phyloP scores from a whole-genome alignment of 176 grass and related monocot genomes.

The Poa annua region DNA sequence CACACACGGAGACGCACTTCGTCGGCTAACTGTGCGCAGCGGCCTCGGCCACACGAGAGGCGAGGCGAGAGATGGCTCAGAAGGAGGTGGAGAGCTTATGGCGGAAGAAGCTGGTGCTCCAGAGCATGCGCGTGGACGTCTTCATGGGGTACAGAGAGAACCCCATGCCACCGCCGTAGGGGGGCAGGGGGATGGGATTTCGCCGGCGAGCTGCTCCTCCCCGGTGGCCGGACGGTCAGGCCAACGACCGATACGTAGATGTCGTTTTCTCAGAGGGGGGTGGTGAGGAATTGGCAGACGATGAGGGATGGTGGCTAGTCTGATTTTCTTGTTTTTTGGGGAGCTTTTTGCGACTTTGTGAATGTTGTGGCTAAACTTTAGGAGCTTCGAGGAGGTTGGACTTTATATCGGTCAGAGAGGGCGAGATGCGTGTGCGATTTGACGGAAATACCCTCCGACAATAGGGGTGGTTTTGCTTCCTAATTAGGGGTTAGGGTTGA shows the following conservation, averaged over 20 bases:
- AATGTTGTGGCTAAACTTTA: slow-evolving; percentile 38
- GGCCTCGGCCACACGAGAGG: slow-evolving; percentile 37
- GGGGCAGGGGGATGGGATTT: background rate
- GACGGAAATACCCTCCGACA: slow-evolving; percentile 34
- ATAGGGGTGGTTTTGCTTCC: background rate
- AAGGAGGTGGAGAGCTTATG: slow-evolving; percentile 65
- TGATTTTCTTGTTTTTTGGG: background rate
- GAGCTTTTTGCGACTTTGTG: slow-evolving; percentile 1
- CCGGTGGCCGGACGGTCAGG: slow-evolving; percentile 46
- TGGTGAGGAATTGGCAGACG: background rate
- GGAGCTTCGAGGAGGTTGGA: background rate
- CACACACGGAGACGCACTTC: slow-evolving; percentile 11
- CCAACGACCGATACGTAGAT: slow-evolving; percentile 14
- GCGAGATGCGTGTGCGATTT: background rate
- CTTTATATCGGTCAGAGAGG: slow-evolving; percentile 19
- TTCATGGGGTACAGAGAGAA: slow-evolving; percentile 84
- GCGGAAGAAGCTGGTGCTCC: slow-evolving; percentile 84
- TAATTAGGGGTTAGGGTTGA: slow-evolving; percentile 16
- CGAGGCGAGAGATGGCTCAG: slow-evolving; percentile 35
- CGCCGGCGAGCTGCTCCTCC: slow-evolving; percentile 44
- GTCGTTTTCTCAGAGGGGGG: background rate
- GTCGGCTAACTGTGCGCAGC: slow-evolving; percentile 32
- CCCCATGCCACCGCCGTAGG: slow-evolving; percentile 67
- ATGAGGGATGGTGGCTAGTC: slow-evolving; percentile 11
- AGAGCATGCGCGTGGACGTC: slow-evolving; percentile 70